These are phyloP conservation scores for Monosporascus sp. DNA, from an alignment of 2,329 filamentous ascomycete species.

Conservation along the genomic window DNA sequence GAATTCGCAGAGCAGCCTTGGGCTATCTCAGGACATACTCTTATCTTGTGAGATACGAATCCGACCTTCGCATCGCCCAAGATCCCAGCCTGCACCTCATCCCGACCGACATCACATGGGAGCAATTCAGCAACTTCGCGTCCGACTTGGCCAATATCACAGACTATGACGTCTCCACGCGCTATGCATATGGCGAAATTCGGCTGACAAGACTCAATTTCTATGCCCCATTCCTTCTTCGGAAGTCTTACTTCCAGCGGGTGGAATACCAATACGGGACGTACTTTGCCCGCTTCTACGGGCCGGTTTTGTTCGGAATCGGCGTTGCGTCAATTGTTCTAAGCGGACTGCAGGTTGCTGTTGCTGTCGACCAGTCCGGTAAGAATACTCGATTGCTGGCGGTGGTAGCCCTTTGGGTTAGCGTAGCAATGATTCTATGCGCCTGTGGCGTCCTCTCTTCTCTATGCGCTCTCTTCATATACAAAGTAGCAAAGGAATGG, in stretches of 20 bases:
- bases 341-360: slow-evolving; percentile 4
- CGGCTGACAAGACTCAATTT: slow-evolving; percentile 12
- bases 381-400: neutral
- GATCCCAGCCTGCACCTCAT: slow-evolving; percentile 11
- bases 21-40: slow-evolving; percentile 30
- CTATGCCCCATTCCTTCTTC: slow-evolving; percentile 9
- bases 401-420: neutral
- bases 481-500: slow-evolving; percentile 3
- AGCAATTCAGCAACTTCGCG: slow-evolving; percentile 11
- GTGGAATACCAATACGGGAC: slow-evolving; percentile 11
- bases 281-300: slow-evolving; percentile 15
- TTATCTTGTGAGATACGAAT: slow-evolving; percentile 25
- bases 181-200: slow-evolving; percentile 12
- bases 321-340: slow-evolving; percentile 5
- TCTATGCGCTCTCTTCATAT: neutral
- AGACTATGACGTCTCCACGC: slow-evolving; percentile 9
- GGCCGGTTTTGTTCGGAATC: slow-evolving; percentile 13
- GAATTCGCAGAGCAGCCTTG: slow-evolving; percentile 13
- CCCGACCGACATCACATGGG: slow-evolving; percentile 9
- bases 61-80: slow-evolving; percentile 30
- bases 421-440: neutral
- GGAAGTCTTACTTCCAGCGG: slow-evolving; percentile 8
- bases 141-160: slow-evolving; percentile 4
- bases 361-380: neutral
- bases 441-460: neutral